Evolutionary conservation across 2,329 filamentous ascomycete genomes (phyloP).

Genomic region (Hymenoscyphus albidus): DNA sequence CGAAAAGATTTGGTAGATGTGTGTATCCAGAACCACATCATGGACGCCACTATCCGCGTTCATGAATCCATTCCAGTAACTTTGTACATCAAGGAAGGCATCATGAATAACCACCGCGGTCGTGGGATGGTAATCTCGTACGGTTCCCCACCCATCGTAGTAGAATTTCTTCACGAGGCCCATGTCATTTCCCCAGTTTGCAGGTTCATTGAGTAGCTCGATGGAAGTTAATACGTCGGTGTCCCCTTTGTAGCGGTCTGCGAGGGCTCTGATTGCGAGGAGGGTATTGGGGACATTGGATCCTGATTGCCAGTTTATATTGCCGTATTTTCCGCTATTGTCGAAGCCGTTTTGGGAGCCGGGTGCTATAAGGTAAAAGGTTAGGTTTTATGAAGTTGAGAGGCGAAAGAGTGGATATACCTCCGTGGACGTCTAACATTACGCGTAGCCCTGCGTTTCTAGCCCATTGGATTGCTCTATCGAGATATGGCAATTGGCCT

Average conservation of each 20-base stretch:
- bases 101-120: slow-evolving; percentile 55
- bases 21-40: slow-evolving; percentile 41
- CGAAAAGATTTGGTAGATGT: slow-evolving; percentile 43
- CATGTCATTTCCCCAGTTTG: slow-evolving; percentile 36
- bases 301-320: slow-evolving; percentile 45
- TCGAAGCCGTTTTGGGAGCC: slow-evolving; percentile 66
- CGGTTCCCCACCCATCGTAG: slow-evolving; percentile 48
- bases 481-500: slow-evolving; percentile 55
- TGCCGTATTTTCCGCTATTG: slow-evolving; percentile 54
- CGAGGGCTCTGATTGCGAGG: slow-evolving; percentile 38
- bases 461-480: slow-evolving; percentile 57
- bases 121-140: slow-evolving; percentile 43
- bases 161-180: slow-evolving; percentile 39
- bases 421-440: slow-evolving; percentile 65
- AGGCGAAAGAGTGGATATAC: slow-evolving; percentile 38
- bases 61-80: slow-evolving; percentile 60
- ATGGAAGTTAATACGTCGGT: slow-evolving; percentile 42
- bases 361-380: slow-evolving; percentile 40
- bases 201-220: slow-evolving; percentile 42
- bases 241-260: slow-evolving; percentile 39
- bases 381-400: not conserved
- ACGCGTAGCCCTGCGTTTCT: slow-evolving; percentile 55
- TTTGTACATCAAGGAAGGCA: slow-evolving; percentile 49
- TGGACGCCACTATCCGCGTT: slow-evolving; percentile 43
- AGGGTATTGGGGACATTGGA: slow-evolving; percentile 38